These are phyloP conservation scores for Narthecium ossifragum DNA, from an alignment of 106 monocot genomes.

Conservation along the genomic window DNA sequence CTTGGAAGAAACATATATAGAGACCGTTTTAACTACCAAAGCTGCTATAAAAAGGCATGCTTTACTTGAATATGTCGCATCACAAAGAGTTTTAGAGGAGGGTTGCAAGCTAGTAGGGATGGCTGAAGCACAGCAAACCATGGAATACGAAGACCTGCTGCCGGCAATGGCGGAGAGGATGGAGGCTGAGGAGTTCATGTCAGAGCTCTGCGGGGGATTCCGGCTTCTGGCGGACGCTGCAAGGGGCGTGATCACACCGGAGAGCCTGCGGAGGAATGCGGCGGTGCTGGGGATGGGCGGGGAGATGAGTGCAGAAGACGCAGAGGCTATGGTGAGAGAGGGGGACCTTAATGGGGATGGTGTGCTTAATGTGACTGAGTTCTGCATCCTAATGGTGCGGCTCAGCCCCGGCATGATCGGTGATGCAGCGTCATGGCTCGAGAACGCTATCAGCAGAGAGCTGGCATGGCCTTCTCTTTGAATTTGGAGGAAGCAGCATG, in stretches of 20 bases:
- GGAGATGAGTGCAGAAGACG: neutral
- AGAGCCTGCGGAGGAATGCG: constrained; percentile 52
- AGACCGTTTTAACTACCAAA: too few relatives aligned
- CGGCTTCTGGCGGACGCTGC: constrained; percentile 48
- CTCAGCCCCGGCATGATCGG: neutral
- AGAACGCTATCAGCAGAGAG: constrained; percentile 42
- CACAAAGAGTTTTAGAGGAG: too few relatives aligned
- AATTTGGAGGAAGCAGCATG: too few relatives aligned
- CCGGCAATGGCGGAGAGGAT: constrained; percentile 55
- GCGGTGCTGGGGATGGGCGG: constrained; percentile 3
- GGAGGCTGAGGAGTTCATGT: constrained; percentile 36
- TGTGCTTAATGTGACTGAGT: neutral
- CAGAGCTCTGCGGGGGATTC: constrained; percentile 64
- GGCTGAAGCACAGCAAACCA: neutral
- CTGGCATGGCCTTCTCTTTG: neutral
- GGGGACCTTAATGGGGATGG: constrained; percentile 4
- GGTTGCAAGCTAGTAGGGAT: too few relatives aligned
- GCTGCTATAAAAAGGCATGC: too few relatives aligned
- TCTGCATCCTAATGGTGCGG: neutral
- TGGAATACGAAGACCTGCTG: constrained; percentile 51
- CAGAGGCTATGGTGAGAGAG: neutral
- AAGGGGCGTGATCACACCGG: constrained; percentile 50
- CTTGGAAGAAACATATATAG: too few relatives aligned
- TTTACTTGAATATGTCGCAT: too few relatives aligned
- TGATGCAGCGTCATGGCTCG: constrained; percentile 49